These are phyloP conservation scores for Calvatia gigantea DNA, from an alignment of 768 basidiomycete species.

Conservation along the genomic window DNA sequence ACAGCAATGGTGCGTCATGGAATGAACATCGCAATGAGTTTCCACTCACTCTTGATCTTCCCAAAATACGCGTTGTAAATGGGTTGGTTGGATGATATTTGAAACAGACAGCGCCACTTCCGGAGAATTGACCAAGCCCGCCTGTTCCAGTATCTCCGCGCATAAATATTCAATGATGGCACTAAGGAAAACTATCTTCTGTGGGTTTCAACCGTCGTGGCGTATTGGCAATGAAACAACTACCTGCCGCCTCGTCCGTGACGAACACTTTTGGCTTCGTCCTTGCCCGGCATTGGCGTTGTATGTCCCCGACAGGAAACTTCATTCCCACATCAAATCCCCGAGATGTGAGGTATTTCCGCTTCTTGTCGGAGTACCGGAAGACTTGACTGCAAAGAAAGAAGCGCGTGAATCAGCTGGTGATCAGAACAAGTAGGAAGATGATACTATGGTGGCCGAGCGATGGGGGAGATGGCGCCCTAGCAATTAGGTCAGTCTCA, in stretches of 20 bases:
- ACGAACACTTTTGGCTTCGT: background rate
- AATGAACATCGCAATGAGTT: background rate
- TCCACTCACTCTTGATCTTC: slow-evolving; percentile 1
- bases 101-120: background rate
- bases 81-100: slow-evolving; percentile 4
- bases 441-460: background rate
- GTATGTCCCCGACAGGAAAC: slow-evolving; percentile 1
- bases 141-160: slow-evolving; percentile 84
- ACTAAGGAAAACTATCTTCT: slow-evolving; percentile 64
- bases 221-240: background rate
- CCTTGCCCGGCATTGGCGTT: background rate
- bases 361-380: background rate
- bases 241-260: slow-evolving; percentile 59
- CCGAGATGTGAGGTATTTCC: background rate
- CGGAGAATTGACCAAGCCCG: slow-evolving; percentile 37
- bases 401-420: background rate
- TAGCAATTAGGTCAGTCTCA: background rate
- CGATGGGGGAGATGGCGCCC: background rate
- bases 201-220: background rate
- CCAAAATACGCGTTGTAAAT: slow-evolving; percentile 1
- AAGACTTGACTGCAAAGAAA: background rate
- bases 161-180: slow-evolving; percentile 86
- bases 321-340: slow-evolving; percentile 1
- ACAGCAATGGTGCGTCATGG: too few relatives aligned
- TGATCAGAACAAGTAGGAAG: background rate